Percentiles rank a stretch among this genome's conserved stretches.
Evolutionary conservation across 176 grass and related monocot species (phyloP).

Genomic region (Triticum urartu): DNA sequence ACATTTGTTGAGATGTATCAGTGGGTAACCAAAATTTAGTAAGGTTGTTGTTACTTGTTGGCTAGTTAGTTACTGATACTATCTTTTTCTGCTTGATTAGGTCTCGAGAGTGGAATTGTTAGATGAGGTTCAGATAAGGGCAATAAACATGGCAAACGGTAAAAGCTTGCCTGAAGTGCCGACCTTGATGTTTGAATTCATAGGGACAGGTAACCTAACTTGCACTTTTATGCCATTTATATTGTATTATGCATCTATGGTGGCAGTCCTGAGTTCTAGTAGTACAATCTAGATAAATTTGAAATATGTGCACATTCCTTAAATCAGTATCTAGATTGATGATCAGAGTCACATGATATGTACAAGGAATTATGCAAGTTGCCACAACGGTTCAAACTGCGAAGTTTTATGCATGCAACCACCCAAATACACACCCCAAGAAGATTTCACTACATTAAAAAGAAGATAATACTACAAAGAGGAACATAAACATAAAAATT

Average conservation of each 20-base stretch:
- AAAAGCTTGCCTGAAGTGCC: conserved; percentile 91
- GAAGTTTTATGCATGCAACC: neutral
- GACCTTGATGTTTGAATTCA: conserved; percentile 98
- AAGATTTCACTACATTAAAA: too few species aligned
- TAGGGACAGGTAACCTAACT: conserved; percentile 80
- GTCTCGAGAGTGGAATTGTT: conserved; percentile 94
- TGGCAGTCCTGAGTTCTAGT: neutral
- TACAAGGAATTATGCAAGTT: neutral
- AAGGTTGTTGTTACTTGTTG: neutral
- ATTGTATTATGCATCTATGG: neutral
- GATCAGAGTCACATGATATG: neutral
- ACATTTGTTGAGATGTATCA: neutral
- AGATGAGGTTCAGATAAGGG: conserved; percentile 97
- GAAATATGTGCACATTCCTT: neutral
- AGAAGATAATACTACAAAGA: neutral
- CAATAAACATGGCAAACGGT: conserved; percentile 90
- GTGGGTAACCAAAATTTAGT: neutral
- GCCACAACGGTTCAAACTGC: neutral
- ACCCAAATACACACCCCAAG: neutral
- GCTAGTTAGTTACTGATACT: neutral
- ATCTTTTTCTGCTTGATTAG: conserved; percentile 44
- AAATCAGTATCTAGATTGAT: neutral
- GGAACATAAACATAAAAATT: neutral
- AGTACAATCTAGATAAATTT: neutral
- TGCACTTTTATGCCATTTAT: conserved; percentile 11